Base-by-base conservation (phyloP, 1,284 basidiomycete species). In the Trichosporon coremiiforme region DNA sequence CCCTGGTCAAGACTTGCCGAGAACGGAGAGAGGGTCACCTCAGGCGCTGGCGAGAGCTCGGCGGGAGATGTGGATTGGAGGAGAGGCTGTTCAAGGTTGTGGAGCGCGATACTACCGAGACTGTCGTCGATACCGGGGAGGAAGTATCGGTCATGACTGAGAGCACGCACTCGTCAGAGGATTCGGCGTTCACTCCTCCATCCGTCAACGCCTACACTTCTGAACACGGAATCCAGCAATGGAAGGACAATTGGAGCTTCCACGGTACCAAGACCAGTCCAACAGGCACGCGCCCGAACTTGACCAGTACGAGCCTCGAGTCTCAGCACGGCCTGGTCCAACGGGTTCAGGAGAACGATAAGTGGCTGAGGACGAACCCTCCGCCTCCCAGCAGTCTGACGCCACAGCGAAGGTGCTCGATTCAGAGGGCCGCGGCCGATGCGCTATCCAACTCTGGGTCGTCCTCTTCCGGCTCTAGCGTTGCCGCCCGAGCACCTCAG, bases 51-150 rank as follows among this genome's bases (percentile, higher is more conserved):
- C 66, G 75, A 12, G 70, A 68, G 2, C 63, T 77, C 6, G 78
- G 77, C 20, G 70, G 74, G 1, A 63, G 63, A 47, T 78, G 79
- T 10, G 80, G 80, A 0, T 45, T 76, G 17, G 72, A 72, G 31
- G 80, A 82, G 71, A 55, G 74, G 22, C 63, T 72, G 45, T 82
- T 76, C 74, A 80, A 78, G 60, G 53, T 60, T 6, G 57, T 60
- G 6, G 57, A 60, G 31, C 29, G 57, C 31, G 31, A 60, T 60
- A 2, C 57, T 35, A 15, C n/a, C 57, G 17, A 33, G 5, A 20
- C 13, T 13, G 8, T 7, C 1, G 31, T 33, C 57, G 31, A 60
- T 17, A n/a, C 13, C 13, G 25, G 29, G 29, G 25, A 57, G 15
- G 17, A n/a, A 12, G 31, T 60, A 2, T 33, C 29, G 2, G 31